phyloP scores from a whole-genome alignment of 2,329 filamentous ascomycete genomes.

The Aspergillus spinulosporus region DNA sequence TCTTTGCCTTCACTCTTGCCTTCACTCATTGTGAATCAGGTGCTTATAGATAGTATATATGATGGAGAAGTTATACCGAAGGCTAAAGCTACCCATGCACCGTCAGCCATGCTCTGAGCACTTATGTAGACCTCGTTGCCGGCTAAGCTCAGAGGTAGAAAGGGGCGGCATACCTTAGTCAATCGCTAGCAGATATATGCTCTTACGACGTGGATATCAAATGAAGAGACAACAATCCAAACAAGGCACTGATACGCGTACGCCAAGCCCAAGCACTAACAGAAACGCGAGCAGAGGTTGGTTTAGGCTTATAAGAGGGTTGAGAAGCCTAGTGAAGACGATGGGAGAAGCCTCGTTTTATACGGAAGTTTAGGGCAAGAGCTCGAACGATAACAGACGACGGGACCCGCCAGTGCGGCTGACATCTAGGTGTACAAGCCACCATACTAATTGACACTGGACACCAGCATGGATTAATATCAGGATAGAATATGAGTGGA shows the following conservation, averaged over 20 bases:
- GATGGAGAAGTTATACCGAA: not conserved
- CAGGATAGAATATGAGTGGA: not conserved
- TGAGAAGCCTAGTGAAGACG: not conserved
- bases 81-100: not conserved
- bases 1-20: slow-evolving; percentile 8
- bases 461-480: not conserved
- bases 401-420: slow-evolving; percentile 8
- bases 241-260: not conserved
- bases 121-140: not conserved
- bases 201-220: not conserved
- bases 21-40: slow-evolving; percentile 23
- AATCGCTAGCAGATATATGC: not conserved
- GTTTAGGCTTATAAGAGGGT: not conserved
- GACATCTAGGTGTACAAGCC: slow-evolving; percentile 10
- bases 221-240: not conserved
- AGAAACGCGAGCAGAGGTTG: not conserved
- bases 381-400: not conserved
- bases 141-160: not conserved
- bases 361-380: not conserved
- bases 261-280: not conserved
- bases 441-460: slow-evolving; percentile 3
- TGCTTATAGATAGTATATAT: not conserved
- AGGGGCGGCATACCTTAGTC: not conserved
- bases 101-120: not conserved
- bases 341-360: slow-evolving; percentile 5